Base-by-base conservation (phyloP, 2,329 filamentous ascomycete species). In the Domatiomyces catenatus region DNA sequence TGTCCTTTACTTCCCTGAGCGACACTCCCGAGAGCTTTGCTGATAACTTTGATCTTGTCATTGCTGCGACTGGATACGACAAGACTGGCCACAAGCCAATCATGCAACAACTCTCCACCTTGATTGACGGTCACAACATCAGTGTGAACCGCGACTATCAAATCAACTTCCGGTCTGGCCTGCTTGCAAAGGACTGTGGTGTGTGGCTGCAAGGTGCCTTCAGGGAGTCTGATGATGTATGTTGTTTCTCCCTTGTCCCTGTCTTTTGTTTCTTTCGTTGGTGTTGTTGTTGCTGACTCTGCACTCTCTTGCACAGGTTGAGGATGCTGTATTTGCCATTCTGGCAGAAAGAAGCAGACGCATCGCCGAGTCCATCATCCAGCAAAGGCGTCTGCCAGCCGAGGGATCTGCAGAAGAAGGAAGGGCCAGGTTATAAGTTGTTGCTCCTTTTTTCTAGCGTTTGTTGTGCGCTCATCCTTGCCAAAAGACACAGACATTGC, bases 1-100 rank as follows among this genome's bases (percentile, higher is more conserved):
- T 36, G 28, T 36, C 28, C 12, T 36, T 36, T 8, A 36, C 28
- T 36, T 36, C 8, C 10, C 28, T 42, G 18, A 50, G 20, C 4
- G 6, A 32, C 3, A 22, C 17, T 17, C 43, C 15, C 15, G 15
- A 42, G 6, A 22, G 18, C 17, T n/a, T 32, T 18, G 22, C 26
- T 6, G 44, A 44, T n/a, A 42, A 45, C 8, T 56, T 54, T 44
- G 55, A 58, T 45, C 39, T 54, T 45, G 51, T 59, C 36, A 57
- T 59, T 44, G 39, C 51, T 6, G 53, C 57, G 20, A 57, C 57
- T 20, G 55, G 57, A 8, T 56, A 50, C 44, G 50, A 32, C 6
- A 36, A 48, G 43, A 42, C 22, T 36, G 55, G 47, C 4, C 49
- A 55, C 22, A 17, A 50, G 44, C 24, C 44, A 24, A 36, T 53